Evolutionary conservation across 1,284 basidiomycete genomes (phyloP).

Genomic region (Cutaneotrichosporon sp.): DNA sequence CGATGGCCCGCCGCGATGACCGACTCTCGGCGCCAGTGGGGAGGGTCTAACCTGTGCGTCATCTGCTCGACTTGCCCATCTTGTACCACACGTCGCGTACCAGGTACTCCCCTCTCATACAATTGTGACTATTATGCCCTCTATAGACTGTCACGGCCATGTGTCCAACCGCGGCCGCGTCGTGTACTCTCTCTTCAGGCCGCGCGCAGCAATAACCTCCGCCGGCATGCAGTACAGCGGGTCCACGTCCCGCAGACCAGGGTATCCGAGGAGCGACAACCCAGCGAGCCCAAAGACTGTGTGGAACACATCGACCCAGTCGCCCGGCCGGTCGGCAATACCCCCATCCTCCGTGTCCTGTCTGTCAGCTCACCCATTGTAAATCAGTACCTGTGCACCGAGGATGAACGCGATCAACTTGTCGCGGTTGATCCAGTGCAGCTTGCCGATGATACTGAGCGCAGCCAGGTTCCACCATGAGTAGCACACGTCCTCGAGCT

Average conservation of each 20-base stretch:
- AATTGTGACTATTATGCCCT: background rate
- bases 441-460: slow-evolving; percentile 76
- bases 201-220: slow-evolving; percentile 64
- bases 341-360: slow-evolving; percentile 89
- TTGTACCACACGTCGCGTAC: slow-evolving; percentile 4
- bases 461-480: slow-evolving; percentile 95
- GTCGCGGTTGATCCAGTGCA: slow-evolving; percentile 87
- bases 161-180: slow-evolving; percentile 33
- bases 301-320: slow-evolving; percentile 95
- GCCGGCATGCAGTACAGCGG: slow-evolving; percentile 97
- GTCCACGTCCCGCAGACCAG: slow-evolving; percentile 76
- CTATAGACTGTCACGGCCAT: slow-evolving; percentile 17
- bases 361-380: background rate
- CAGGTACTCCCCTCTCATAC: background rate
- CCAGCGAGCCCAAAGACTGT: slow-evolving; percentile 91
- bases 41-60: background rate
- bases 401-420: slow-evolving; percentile 80
- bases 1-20: slow-evolving; percentile 44
- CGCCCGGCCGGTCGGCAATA: slow-evolving; percentile 88
- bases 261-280: slow-evolving; percentile 84
- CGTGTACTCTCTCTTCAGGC: slow-evolving; percentile 55
- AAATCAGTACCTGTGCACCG: slow-evolving; percentile 67
- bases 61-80: too few species aligned
- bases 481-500: slow-evolving; percentile 97
- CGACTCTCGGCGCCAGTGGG: slow-evolving; percentile 25